These are phyloP conservation scores for Skeletonema costatum DNA, from an alignment of 108 stramenopile genomes.

Conservation along the genomic window DNA sequence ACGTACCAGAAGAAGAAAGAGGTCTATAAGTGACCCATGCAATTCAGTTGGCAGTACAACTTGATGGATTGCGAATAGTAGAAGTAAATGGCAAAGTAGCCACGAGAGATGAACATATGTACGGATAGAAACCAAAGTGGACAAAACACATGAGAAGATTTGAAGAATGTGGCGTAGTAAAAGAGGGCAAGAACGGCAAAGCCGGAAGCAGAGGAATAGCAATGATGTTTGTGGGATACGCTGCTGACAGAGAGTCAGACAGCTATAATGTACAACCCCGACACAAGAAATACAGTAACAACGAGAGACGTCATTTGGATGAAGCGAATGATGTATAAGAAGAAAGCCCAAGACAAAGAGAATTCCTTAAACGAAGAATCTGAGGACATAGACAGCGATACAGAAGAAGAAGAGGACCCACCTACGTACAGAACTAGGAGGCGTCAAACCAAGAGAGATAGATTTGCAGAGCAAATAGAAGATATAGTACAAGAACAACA, in stretches of 20 bases:
- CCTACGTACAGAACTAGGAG: no score
- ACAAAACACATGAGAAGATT: conserved; percentile 9
- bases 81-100: background rate
- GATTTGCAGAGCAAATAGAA: no score
- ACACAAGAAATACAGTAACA: background rate
- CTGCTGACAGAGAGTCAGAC: background rate
- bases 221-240: conserved; percentile 42
- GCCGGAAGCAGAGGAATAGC: conserved; percentile 17
- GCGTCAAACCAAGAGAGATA: no score
- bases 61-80: background rate
- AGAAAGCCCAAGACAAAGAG: no score
- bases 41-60: background rate
- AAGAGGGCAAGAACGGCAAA: conserved; percentile 13
- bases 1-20: background rate
- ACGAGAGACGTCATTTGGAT: conserved; percentile 28
- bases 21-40: background rate
- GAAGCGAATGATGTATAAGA: background rate
- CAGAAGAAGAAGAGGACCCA: no score
- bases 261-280: conserved; percentile 7
- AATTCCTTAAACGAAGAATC: no score
- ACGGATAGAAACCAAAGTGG: background rate
- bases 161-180: conserved; percentile 30
- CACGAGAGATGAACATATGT: background rate
- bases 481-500: no score
- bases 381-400: no score